Base-by-base conservation (phyloP, 2,329 filamentous ascomycete species). In the Xylariaceae sp. region DNA sequence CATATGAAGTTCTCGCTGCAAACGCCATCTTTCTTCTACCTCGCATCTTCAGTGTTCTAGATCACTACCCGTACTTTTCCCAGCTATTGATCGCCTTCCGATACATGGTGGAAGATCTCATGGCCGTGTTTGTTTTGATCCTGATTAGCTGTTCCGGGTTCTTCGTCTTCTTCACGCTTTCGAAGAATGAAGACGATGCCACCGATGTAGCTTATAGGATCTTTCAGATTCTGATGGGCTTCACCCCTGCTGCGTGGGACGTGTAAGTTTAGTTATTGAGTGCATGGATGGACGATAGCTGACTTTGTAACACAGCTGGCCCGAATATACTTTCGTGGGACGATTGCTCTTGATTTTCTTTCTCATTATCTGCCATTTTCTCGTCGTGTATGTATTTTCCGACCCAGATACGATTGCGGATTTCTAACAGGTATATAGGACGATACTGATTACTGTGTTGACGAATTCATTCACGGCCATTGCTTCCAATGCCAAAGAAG, bases 391-490 rank as follows among this genome's bases (percentile, higher is more conserved):
- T 58, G 71, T 65, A 21, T 36, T 9, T 26, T 6, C 16, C 23
- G 2, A 17, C 12, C 17, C 26, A 44, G 23, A 9, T 31, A 17
- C 4, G 17, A 9, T 21, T n/a, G 9, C 12, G 17, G 16, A n/a
- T 26, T 26, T 43, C 65, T 69, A 52, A 70, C 66, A 54, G 21
- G 16, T 7, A n/a, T 24, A 17, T 52, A 85, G 83, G 47, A 96
- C 94, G 1, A 96, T 98, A 49, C 79, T 98, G 29, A 94, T 98
- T 66, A 96, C 93, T 0, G 94, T 98, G n/a, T 75, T 98, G 60
- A 96, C 93, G 4, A 97, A 97, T 71, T 96, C 91, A 0, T 98
- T 97, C 77, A 96, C 96, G 89, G 87, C 89, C 1, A 94, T 97
- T 70, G 91, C 95, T 2, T 92, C 92, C 48, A 97, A 97, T 70